These are phyloP conservation scores for Ampelocalamus luodianensis DNA, from an alignment of 176 grass and related monocot species.

Conservation along the genomic window DNA sequence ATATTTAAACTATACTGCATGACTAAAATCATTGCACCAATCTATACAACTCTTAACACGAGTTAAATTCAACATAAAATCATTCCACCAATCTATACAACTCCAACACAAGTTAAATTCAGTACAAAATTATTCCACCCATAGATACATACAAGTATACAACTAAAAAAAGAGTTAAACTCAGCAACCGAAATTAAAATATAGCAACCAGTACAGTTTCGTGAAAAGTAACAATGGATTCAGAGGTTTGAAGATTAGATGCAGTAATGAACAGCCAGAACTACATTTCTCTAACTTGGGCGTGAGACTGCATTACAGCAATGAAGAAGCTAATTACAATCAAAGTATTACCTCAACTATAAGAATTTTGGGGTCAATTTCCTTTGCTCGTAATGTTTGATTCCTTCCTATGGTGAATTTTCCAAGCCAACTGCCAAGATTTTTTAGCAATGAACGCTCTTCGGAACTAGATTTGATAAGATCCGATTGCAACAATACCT, in stretches of 20 bases:
- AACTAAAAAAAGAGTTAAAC: conserved; percentile 2
- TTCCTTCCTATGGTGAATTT: conserved; percentile 98
- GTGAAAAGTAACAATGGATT: neutral
- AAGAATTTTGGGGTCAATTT: conserved; percentile 94
- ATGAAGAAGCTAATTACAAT: conserved; percentile 8
- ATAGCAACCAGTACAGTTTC: neutral
- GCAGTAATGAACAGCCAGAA: conserved; percentile 34
- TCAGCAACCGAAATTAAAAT: conserved; percentile 17
- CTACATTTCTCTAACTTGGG: neutral
- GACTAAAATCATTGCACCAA: conserved; percentile 2
- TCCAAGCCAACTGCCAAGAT: conserved; percentile 97
- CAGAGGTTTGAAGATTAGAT: conserved; percentile 5
- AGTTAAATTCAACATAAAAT: conserved; percentile 1
- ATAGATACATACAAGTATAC: too few species aligned
- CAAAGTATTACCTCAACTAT: conserved; percentile 74
- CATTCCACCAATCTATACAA: conserved; percentile 14
- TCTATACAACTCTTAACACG: neutral
- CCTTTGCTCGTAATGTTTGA: conserved; percentile 84
- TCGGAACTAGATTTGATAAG: conserved; percentile 99
- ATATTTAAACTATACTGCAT: neutral
- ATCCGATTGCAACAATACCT: conserved; percentile 88
- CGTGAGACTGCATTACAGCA: conserved; percentile 34
- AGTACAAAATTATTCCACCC: neutral
- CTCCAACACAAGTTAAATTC: neutral
- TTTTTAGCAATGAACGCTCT: conserved; percentile 95